A percentile compares a stretch with the other conserved stretches of the same genome.
These are phyloP conservation scores for Pulveroboletus ravenelii DNA, from an alignment of 768 basidiomycete species.

Conservation along the genomic window DNA sequence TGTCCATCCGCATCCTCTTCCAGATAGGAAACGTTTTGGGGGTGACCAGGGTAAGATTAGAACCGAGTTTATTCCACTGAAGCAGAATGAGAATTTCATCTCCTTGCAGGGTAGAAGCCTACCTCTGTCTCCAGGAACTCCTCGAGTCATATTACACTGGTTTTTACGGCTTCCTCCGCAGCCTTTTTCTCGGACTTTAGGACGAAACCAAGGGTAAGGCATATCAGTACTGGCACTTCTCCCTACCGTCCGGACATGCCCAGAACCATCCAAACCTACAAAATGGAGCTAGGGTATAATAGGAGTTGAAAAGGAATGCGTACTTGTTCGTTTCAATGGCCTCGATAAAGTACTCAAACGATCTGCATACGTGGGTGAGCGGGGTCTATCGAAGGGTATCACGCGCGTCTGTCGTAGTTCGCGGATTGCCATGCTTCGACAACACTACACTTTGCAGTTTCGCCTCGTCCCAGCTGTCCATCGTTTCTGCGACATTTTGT, in stretches of 20 bases:
- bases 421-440: conserved; percentile 83
- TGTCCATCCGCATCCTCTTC: conserved; percentile 94
- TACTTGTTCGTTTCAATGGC: conserved; percentile 90
- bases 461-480: conserved; percentile 97
- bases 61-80: conserved; percentile 90
- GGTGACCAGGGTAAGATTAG: conserved; percentile 90
- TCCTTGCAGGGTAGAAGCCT: not conserved
- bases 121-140: too few species aligned
- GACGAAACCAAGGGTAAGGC: conserved; percentile 95
- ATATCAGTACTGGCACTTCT: conserved; percentile 89
- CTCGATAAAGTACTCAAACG: conserved; percentile 92
- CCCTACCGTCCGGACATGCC: conserved; percentile 82
- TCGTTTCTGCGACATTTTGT: conserved; percentile 63
- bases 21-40: conserved; percentile 86
- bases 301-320: not conserved
- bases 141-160: too few species aligned
- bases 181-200: conserved; percentile 93
- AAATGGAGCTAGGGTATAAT: not conserved
- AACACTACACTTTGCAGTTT: conserved; percentile 93
- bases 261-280: conserved; percentile 87
- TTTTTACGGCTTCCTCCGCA: conserved; percentile 84
- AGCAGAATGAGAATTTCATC: conserved; percentile 1
- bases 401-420: conserved; percentile 84
- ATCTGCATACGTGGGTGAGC: conserved; percentile 49
- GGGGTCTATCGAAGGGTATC: not conserved